Percentiles rank a stretch among this genome's conserved stretches.
Evolutionary conservation across 768 basidiomycete species (phyloP).

Genomic region (Russula olivacea): DNA sequence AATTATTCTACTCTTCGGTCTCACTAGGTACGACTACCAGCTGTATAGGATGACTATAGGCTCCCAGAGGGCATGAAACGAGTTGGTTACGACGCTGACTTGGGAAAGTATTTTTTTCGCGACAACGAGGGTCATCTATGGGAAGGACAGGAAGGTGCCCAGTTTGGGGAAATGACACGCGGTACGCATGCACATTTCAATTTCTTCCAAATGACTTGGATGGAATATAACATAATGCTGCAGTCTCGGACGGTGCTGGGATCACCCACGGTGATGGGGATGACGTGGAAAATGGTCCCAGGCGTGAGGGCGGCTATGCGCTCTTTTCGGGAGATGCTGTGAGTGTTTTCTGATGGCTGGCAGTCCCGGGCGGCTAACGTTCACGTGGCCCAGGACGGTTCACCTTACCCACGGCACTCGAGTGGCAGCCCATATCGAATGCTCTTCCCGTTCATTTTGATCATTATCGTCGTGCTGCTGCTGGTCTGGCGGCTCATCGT

Average conservation of each 20-base stretch:
- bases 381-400: not conserved
- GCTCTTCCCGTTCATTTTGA: constrained; percentile 26
- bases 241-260: constrained; percentile 7
- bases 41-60: constrained; percentile 44
- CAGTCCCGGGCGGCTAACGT: not conserved
- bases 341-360: not conserved
- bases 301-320: constrained; percentile 14
- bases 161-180: constrained; percentile 48
- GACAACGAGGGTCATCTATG: constrained; percentile 46
- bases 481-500: constrained; percentile 24
- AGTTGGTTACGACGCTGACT: constrained; percentile 73
- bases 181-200: constrained; percentile 30
- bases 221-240: not conserved
- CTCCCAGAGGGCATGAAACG: constrained; percentile 52
- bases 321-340: constrained; percentile 18
- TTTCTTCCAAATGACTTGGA: not conserved
- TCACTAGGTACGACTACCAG: not conserved
- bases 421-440: constrained; percentile 23
- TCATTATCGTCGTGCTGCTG: constrained; percentile 24
- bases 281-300: constrained; percentile 24
- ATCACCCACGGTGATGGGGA: constrained; percentile 6
- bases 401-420: constrained; percentile 5
- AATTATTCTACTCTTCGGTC: not conserved
- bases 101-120: constrained; percentile 58
- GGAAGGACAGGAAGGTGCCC: constrained; percentile 57